Evolutionary conservation across 2,329 filamentous ascomycete genomes (phyloP), one percentile per base, ranked within the genome.

Genomic region (Trichoderma koningiopsis): DNA sequence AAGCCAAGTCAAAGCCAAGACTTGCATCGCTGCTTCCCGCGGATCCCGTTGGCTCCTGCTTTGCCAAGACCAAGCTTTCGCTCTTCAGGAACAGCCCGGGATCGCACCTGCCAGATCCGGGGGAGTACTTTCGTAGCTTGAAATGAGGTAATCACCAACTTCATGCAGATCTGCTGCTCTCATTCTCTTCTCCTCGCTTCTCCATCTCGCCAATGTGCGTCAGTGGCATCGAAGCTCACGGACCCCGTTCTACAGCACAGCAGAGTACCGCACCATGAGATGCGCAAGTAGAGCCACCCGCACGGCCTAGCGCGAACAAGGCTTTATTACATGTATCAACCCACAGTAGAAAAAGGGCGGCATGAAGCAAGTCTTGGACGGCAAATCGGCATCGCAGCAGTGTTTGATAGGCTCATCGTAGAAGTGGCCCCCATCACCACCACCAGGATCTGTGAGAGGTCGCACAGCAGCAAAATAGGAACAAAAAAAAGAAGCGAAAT

Each of bases 101-200:
- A 66, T 58, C 63, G 55, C 53, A 58, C 63, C 37, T 66, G 63
- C 63, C 53, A 43, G 53, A 66, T 66, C 53, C 52, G 57, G 63
- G 35, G 52, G 24, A 63, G 60, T 24, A 29, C 49, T 43, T 64
- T 43, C 16, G 47, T 33, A 2, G 49, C 33, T 56, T 53, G 19
- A 33, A 19, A n/a, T n/a, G 16, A 22, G 27, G 19, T 19, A 31
- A n/a, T n/a, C 29, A 33, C 55, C 29, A 29, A 31, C 29, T 27
- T 33, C 29, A 31, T 29, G 29, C 29, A n/a, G 16, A 13, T 56
- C 49, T 62, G 24, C 33, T 64, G 24, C 49, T 40, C 29, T 14
- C 22, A 31, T 31, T 22, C n/a, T 27, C 37, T 33, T 49, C 4
- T 22, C 29, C 33, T 24, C 55, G 27, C 33, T 16, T 35, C 47